Percentiles rank a stretch among this genome's conserved stretches.
Evolutionary conservation across 345 rosid genomes (phyloP).

Genomic region (Eucalyptus guilfoylei): DNA sequence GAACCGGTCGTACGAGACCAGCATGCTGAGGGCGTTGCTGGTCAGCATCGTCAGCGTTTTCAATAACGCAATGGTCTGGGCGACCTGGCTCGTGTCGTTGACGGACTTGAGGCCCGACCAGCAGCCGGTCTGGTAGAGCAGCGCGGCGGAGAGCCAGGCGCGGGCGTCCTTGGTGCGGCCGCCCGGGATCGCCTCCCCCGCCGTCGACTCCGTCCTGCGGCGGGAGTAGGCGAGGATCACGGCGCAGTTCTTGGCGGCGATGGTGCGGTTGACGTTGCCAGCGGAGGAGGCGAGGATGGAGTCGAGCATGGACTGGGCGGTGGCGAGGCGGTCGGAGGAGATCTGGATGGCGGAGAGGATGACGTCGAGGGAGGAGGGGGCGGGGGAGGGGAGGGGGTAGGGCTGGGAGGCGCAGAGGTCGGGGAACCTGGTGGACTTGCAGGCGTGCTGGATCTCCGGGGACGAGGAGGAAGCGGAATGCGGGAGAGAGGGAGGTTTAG

Average conservation of each 20-base stretch:
- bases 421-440: slow-evolving; percentile 24
- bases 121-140: slow-evolving; percentile 28
- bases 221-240: slow-evolving; percentile 6
- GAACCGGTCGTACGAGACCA: slow-evolving; percentile 12
- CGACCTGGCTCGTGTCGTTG: slow-evolving; percentile 17
- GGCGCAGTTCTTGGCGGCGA: slow-evolving; percentile 18
- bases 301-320: slow-evolving; percentile 14
- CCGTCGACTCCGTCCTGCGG: slow-evolving; percentile 8
- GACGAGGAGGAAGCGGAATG: neutral
- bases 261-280: slow-evolving; percentile 10
- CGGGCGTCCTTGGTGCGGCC: slow-evolving; percentile 25
- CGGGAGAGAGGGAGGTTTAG: neutral
- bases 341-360: slow-evolving; percentile 15
- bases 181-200: neutral
- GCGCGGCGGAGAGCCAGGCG: slow-evolving; percentile 34
- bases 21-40: slow-evolving; percentile 33
- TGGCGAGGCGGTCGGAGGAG: slow-evolving; percentile 12
- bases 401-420: slow-evolving; percentile 13
- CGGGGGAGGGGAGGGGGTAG: neutral
- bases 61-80: slow-evolving; percentile 14
- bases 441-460: slow-evolving; percentile 11
- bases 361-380: slow-evolving; percentile 3
- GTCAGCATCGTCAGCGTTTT: slow-evolving; percentile 3
- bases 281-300: slow-evolving; percentile 10
- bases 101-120: slow-evolving; percentile 23